Evolutionary conservation across 306 rosid species (phyloP), one percentile per base, ranked within the genome.

Genomic region (Medicago arabica): DNA sequence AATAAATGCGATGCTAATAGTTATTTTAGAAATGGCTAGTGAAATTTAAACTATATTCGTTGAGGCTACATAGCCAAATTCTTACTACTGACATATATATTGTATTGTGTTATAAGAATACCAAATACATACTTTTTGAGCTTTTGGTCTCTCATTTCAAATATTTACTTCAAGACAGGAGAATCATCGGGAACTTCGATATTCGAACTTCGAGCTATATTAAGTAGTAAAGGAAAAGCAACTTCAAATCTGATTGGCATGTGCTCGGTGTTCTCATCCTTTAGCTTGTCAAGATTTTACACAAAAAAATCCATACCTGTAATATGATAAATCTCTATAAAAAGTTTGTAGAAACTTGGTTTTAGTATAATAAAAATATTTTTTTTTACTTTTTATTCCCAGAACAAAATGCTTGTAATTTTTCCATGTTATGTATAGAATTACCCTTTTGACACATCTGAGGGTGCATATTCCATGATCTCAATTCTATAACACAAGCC

Each of bases 181-280:
- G 91, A 90, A 72, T 92, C 85, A 1, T 78, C 63, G 0, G 87
- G 93, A 0, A 92, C 83, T 64, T 92, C 75, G 13, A 96, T 87
- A 28, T 86, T 46, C 71, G 90, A 60, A 15, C 78, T 79, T 55
- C 83, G 74, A 59, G 97, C 98, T n/a, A 90, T 73, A 38, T 96
- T 89, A 0, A 96, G 89, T 4, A 96, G 83, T 0, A 97, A 96
- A 55, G 99, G 99, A 28, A 95, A 96, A 60, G 93, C 97, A 25
- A 96, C 87, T 77, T 96, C 99, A 72, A 96, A 96, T 1, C 99
- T 98, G 1, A 96, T 91, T 0, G 98, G 89, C 96, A 92, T 96
- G 85, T 89, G 98, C 71, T 96, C 97, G 1, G 53, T 85, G 16
- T 87, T 90, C 83, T 96, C 99, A 25, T 86, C 59, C 76, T 81